Base-by-base conservation (phyloP, 495 filamentous ascomycete genomes). In the Cercophora sp. region DNA sequence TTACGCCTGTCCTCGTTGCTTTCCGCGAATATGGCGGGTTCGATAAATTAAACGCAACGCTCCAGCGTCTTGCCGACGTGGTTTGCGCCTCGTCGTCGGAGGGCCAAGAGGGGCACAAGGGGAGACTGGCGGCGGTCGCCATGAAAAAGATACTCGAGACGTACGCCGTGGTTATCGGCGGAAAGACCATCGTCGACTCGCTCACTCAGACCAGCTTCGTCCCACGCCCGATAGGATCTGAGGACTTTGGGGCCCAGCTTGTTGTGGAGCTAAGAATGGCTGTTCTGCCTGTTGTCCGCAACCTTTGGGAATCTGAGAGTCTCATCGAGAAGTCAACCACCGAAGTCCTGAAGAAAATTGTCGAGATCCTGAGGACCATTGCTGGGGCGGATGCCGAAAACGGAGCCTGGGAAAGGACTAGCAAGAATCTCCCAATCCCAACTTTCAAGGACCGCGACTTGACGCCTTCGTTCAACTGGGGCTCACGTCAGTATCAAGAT, bases 81-180 rank as follows among this genome's bases (percentile, higher is more conserved):
- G 83, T 92, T 52, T 77, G 61, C 42, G 56, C 59, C 8, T 55
- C 58, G 22, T 45, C 66, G 5, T 51, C 66, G 20, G 61, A 64
- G 13, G 59, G 60, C 5, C 61, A 71, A 11, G 67, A 67, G 5
- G 55, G 66, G 5, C 52, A 64, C 1, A 74, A 66, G 56, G 37
- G 63, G 13, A 68, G 66, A 27, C 56, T 75, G 34, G 74, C 75
- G 4, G 62, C 64, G 2, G 53, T 69, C 19, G 88, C 87, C 40
- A 83, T 95, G 52, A 88, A 85, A 62, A 88, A 90, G 46, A 93
- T 98, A 40, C 77, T 98, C 19, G 80, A 82, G 23, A 80, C 96
- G 36, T 97, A 92, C 67, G 72, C 75, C 10, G 77, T 88, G 57
- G 75, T 96, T 31, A 81, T 85, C 42, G 84, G 81, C 48, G 81